A percentile compares a stretch with the other conserved stretches of the same genome.
These are phyloP conservation scores for Panicum virgatum DNA, from an alignment of 202 grass and related monocot genomes.

Conservation along the genomic window DNA sequence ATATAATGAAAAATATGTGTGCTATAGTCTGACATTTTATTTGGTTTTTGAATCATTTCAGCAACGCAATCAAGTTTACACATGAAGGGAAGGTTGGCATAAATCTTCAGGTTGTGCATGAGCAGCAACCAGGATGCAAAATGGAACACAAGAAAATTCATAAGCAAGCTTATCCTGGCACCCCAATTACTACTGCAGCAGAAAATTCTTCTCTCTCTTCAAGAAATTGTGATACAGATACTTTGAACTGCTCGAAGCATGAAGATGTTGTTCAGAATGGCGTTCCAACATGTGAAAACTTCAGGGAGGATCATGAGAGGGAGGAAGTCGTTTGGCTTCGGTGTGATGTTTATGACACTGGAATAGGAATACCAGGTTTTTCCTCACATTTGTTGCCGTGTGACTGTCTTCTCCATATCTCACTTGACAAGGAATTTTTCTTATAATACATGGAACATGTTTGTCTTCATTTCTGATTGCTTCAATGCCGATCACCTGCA, in stretches of 20 bases:
- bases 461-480: constrained; percentile 32
- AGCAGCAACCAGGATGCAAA: constrained; percentile 37
- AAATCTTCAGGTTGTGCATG: constrained; percentile 62
- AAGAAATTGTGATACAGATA: constrained; percentile 52
- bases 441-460: constrained; percentile 11
- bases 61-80: constrained; percentile 97
- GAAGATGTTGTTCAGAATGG: constrained; percentile 52
- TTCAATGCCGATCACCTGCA: constrained; percentile 46
- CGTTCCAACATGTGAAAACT: constrained; percentile 35
- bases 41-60: constrained; percentile 49
- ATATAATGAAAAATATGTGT: constrained; percentile 24
- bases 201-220: constrained; percentile 41
- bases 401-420: neutral
- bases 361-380: constrained; percentile 98
- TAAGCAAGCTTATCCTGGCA: constrained; percentile 32
- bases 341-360: constrained; percentile 87
- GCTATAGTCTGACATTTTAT: constrained; percentile 19
- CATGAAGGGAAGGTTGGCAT: constrained; percentile 91
- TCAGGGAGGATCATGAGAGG: constrained; percentile 26
- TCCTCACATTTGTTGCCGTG: constrained; percentile 17
- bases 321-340: constrained; percentile 78
- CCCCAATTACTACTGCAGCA: constrained; percentile 17
- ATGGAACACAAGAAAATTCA: constrained; percentile 30
- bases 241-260: constrained; percentile 41
- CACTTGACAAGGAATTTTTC: neutral